Percentiles rank a stretch among this genome's conserved stretches.
phyloP scores from a whole-genome alignment of 345 rosid species.

The Erysimum cheiranthoides region DNA sequence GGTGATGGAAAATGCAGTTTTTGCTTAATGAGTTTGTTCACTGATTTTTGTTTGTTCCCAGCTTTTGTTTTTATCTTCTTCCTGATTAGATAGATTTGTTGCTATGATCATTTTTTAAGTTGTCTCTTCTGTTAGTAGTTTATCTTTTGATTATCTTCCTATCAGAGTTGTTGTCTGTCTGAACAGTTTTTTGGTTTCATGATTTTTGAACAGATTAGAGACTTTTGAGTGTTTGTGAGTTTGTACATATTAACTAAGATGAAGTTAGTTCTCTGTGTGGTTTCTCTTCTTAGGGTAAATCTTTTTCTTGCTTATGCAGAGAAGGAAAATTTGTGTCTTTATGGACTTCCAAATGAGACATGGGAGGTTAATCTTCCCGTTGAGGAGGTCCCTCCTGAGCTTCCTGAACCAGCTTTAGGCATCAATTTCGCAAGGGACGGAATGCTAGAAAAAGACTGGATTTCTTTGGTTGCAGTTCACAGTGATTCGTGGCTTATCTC shows the following conservation, averaged over 20 bases:
- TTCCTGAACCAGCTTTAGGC: slow-evolving; percentile 97
- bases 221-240: not conserved
- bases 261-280: slow-evolving; percentile 18
- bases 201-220: not conserved
- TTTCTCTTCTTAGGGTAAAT: not conserved
- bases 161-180: not conserved
- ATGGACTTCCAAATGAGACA: slow-evolving; percentile 95
- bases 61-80: not conserved
- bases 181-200: not conserved
- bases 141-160: not conserved
- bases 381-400: slow-evolving; percentile 99
- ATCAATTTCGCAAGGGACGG: slow-evolving; percentile 99
- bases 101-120: not conserved
- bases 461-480: slow-evolving; percentile 94
- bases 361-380: slow-evolving; percentile 99
- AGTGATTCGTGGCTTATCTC: slow-evolving; percentile 98
- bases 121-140: slow-evolving; percentile 4
- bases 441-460: slow-evolving; percentile 97
- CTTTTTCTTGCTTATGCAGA: slow-evolving; percentile 50
- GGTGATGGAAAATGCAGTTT: not conserved
- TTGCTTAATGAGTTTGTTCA: slow-evolving; percentile 6
- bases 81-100: slow-evolving; percentile 1
- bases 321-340: slow-evolving; percentile 92
- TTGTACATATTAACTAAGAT: not conserved
- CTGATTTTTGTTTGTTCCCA: not conserved